Percentiles rank a stretch among this genome's conserved stretches.
phyloP scores from a whole-genome alignment of 805 yeast species.

The Candida chilensis region DNA sequence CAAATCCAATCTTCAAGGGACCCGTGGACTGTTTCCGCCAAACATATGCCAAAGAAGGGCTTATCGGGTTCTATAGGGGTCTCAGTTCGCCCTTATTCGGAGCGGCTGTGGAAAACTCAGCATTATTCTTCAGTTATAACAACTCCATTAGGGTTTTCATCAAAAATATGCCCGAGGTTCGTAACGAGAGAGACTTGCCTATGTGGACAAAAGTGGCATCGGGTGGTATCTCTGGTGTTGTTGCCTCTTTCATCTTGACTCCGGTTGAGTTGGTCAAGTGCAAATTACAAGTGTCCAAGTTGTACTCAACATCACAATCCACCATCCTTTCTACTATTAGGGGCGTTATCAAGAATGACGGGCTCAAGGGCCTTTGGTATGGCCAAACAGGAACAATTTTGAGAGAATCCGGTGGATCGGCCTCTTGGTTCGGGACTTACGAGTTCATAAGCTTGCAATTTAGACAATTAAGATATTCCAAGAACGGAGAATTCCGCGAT shows the following conservation, averaged over 20 bases:
- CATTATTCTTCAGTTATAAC: slow-evolving; percentile 62
- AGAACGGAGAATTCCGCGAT: slow-evolving; percentile 6
- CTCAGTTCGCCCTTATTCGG: slow-evolving; percentile 77
- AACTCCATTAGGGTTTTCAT: too few relatives aligned
- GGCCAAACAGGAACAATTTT: slow-evolving; percentile 78
- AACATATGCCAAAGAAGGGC: slow-evolving; percentile 63
- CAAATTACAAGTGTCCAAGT: slow-evolving; percentile 63
- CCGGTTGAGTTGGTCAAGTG: slow-evolving; percentile 93
- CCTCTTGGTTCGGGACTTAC: slow-evolving; percentile 91
- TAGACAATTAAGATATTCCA: slow-evolving; percentile 10
- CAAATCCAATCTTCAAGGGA: slow-evolving; percentile 37
- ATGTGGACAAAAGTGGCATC: slow-evolving; percentile 42
- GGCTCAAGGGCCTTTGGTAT: slow-evolving; percentile 73
- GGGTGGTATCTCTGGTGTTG: slow-evolving; percentile 79
- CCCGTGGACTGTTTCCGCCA: slow-evolving; percentile 57
- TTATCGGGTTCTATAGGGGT: slow-evolving; percentile 74
- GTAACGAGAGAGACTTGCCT: slow-evolving; percentile 16
- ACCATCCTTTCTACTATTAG: slow-evolving; percentile 18
- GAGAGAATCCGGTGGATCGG: slow-evolving; percentile 84
- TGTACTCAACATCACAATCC: slow-evolving; percentile 12
- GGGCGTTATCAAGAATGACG: slow-evolving; percentile 37
- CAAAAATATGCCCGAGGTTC: too few relatives aligned
- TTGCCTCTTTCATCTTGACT: slow-evolving; percentile 76
- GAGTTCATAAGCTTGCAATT: slow-evolving; percentile 41
- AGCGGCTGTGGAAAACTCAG: slow-evolving; percentile 84